Evolutionary conservation across 768 basidiomycete species (phyloP), one percentile per base, ranked within the genome.

Genomic region (Naganishia kalamii): DNA sequence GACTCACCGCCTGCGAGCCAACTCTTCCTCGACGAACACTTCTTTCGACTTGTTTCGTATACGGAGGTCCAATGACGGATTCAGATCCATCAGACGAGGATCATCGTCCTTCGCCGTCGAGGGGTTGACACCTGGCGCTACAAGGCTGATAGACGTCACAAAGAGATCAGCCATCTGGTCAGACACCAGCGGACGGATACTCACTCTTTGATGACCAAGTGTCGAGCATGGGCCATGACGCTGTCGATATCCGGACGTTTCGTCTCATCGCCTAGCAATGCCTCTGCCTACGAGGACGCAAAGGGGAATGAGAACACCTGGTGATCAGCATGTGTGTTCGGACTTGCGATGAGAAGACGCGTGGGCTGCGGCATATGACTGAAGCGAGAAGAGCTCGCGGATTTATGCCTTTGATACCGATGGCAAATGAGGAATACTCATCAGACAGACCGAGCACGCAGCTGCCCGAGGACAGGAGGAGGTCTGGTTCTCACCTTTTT

Each of bases 221-320:
- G 70, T 48, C 75, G 68, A 33, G 74, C 66, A 60, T 76, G 75
- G 27, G 63, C 69, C 75, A 77, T 76, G 57, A 77, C 73, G 44
- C 69, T 71, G 70, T 77, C 76, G 69, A 77, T 74, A 63, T 77
- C 76, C 60, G 65, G 66, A 46, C 76, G 68, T 63, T 73, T 71
- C 8, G 47, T 54, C 40, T 70, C 51, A 65, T 75, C 72, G 49
- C 71, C 69, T 35, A 77, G 70, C 46, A 68, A 51, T 33, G 66
- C 70, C 67, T 77, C 76, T 68, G 76, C 76, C 76, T 77, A 64
- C 30, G 8, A 49, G 32, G 32, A 30, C 35, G 19, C 15, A 19
- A 17, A 29, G 23, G 33, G 21, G 23, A 46, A 23, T 8, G 40
- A 57, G 23, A 17, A 57, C 27, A 37, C 54, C 40, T 6, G 4